Conservation (phyloP, 306 rosid species). For the Ziziphus jujuba region DNA sequence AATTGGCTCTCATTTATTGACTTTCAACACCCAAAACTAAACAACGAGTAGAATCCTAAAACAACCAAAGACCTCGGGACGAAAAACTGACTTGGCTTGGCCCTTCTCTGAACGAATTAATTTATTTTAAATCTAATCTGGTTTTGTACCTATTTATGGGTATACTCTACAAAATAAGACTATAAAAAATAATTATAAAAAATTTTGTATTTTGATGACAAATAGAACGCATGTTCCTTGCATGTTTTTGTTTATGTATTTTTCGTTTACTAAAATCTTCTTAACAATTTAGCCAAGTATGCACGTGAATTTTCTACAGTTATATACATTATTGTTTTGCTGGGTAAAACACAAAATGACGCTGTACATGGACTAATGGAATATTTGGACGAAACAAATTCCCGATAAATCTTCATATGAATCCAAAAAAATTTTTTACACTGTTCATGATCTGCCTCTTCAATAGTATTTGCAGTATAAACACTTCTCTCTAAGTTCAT, state of each 20-base stretch:
- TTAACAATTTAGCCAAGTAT: background rate
- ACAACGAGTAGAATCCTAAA: constrained; percentile 36
- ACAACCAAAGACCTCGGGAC: background rate
- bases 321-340: constrained; percentile 1
- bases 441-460: background rate
- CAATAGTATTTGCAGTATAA: background rate
- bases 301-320: constrained; percentile 8
- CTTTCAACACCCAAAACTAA: constrained; percentile 41
- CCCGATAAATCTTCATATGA: constrained; percentile 1
- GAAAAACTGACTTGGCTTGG: background rate
- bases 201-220: background rate
- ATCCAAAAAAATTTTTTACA: background rate
- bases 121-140: background rate
- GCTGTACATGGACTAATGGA: constrained; percentile 7
- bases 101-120: background rate
- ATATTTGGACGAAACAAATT: constrained; percentile 15
- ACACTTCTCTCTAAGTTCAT: no score
- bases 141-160: background rate
- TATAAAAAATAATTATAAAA: background rate
- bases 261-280: background rate
- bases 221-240: background rate
- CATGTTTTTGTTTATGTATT: background rate
- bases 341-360: background rate
- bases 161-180: background rate
- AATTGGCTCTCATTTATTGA: constrained; percentile 28